Conservation (phyloP, 441 rosid species). For the Erodium trifolium region DNA sequence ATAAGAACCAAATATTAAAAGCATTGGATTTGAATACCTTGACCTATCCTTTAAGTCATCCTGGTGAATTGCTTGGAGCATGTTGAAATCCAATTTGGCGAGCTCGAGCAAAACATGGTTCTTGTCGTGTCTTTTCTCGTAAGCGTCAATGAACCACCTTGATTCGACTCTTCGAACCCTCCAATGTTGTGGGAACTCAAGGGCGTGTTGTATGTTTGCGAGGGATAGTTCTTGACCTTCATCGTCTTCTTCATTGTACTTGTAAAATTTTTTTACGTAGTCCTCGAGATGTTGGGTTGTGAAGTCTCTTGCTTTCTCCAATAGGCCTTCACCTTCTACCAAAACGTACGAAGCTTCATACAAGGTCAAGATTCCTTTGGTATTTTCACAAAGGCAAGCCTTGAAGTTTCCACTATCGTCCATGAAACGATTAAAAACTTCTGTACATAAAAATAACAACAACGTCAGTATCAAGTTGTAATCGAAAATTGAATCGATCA, state of each 20-base stretch:
- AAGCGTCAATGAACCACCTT: background rate
- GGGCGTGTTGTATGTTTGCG: background rate
- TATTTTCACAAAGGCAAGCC: background rate
- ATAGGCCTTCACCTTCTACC: conserved; percentile 10
- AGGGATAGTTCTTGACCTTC: background rate
- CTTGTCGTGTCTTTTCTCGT: conserved; percentile 1
- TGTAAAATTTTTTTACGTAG: background rate
- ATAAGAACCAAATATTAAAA: no score
- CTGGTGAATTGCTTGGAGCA: conserved; percentile 21
- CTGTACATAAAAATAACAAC: background rate
- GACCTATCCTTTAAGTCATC: no score
- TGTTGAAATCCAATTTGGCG: conserved; percentile 17
- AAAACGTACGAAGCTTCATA: conserved; percentile 18
- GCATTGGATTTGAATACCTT: no score
- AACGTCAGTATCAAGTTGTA: no score
- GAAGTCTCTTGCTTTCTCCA: conserved; percentile 14
- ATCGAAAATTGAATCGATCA: no score
- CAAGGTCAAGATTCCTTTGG: conserved; percentile 15
- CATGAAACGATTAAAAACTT: conserved; percentile 12
- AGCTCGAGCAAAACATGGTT: conserved; percentile 25
- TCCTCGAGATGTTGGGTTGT: conserved; percentile 11
- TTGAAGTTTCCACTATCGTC: conserved; percentile 10
- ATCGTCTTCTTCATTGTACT: background rate
- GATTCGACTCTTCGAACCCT: background rate
- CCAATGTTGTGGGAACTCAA: background rate